Base-by-base conservation (phyloP, 495 filamentous ascomycete species). In the Xylaria sp. region DNA sequence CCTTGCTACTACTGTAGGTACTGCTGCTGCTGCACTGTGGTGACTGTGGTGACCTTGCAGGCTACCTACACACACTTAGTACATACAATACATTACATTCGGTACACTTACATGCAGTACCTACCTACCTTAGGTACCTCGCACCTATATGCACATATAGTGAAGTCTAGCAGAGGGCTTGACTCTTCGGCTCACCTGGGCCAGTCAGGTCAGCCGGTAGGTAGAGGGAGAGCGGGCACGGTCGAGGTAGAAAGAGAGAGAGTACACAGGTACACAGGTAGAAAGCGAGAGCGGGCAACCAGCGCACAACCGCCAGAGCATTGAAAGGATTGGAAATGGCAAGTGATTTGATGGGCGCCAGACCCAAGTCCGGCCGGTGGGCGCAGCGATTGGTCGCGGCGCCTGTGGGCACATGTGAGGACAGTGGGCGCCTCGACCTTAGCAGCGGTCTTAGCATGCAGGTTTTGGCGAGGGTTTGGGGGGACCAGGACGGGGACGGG, bases 281-380 rank as follows among this genome's bases (percentile, higher is more conserved):
- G n/a, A n/a, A n/a, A n/a, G n/a, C n/a, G 40, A n/a, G 59, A 62
- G 59, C 59, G 59, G 72, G 37, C 37, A 61, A 40, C 58, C 58
- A 61, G 33, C 33, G 33, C 33, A 58, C 53, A 58, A 58, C 53
- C 58, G 58, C 58, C 58, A 40, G 69, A 57, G 72, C n/a, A n/a
- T n/a, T n/a, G n/a, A 73, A 24, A 37, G 24, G 71, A 61, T 63
- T 63, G 40, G 72, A 74, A 76, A 70, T 66, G 41, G 69, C 69
- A 69, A 75, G 72, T 71, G 69, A 79, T 74, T 78, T 72, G 71
- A 73, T 61, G 69, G 69, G 69, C 41, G 44, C 19, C 29, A 6
- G 62, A 52, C 29, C 44, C 44, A 55, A 26, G 26, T 21, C 52
- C 8, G 12, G 24, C 24, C 19, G 12, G 3, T 26, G 14, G 24